Base-by-base conservation (phyloP, 306 rosid species). In the Glycine tomentella region DNA sequence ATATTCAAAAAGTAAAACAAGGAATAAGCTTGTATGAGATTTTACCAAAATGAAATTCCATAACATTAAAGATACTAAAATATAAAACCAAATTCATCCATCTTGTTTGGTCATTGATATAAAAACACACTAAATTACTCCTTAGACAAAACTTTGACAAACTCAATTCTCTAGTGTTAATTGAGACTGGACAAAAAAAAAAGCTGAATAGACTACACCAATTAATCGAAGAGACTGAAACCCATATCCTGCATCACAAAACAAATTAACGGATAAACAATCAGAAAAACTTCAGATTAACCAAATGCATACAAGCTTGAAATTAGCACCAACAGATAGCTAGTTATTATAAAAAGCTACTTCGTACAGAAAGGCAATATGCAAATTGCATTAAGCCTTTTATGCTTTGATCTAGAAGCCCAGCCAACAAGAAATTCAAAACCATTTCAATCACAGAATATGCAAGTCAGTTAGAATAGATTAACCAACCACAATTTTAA, bases 171-270 rank as follows among this genome's bases (percentile, higher is more conserved):
- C 55, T 78, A 72, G 49, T 13, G 70, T 64, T 40, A 64, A 36
- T 13, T 14, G 48, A 14, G 50, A 49, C 73, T 1, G 31, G 36
- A 81, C 57, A 62, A 7, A 69, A 46, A 69, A 46, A 59, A 46
- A 46, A 46, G 17, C 52, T 3, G 53, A 68, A 10, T 56, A 61
- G 34, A 11, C 65, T 69, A 76, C 69, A 71, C 67, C 73, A 42
- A 82, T 83, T 84, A 92, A 80, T 92, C 98, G 20, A 94, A 94
- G 72, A 92, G 97, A 85, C 94, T 86, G 94, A 94, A 88, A 31
- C 90, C 91, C 95, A 89, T 83, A 36, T 92, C 97, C 98, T 94
- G 97, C 95, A 86, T 55, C 71, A 40, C 48, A 80, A 56, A 78
- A 33, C 45, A 81, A 63, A 72, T 8, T 16, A 65, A 62, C 40